phyloP scores from a whole-genome alignment of 192 early-diverging fungal species.

The Umbelopsis sp. region DNA sequence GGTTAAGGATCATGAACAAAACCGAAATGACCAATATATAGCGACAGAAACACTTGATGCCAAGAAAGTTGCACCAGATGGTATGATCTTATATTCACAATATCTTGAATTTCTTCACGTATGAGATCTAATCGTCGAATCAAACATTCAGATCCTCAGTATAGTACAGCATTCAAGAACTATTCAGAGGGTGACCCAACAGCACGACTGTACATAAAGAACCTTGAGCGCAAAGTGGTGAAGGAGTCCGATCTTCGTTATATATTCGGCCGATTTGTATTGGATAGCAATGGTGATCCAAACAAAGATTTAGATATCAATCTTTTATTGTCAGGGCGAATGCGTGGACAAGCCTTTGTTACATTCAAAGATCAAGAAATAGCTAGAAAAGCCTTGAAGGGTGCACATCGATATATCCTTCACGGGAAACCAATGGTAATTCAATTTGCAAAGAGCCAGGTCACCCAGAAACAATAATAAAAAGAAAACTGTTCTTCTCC shows the following conservation, averaged over 20 bases:
- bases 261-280: slow-evolving; percentile 34
- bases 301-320: slow-evolving; percentile 33
- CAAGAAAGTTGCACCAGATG: slow-evolving; percentile 18
- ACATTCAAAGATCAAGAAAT: slow-evolving; percentile 31
- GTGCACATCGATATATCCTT: slow-evolving; percentile 39
- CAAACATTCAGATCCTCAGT: slow-evolving; percentile 33
- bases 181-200: slow-evolving; percentile 40
- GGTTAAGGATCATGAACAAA: background rate
- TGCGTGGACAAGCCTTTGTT: slow-evolving; percentile 52
- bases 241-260: slow-evolving; percentile 30
- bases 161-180: slow-evolving; percentile 43
- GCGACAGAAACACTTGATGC: slow-evolving; percentile 19
- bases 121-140: background rate
- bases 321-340: slow-evolving; percentile 41
- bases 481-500: background rate
- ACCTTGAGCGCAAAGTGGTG: slow-evolving; percentile 40
- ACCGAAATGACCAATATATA: background rate
- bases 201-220: slow-evolving; percentile 47
- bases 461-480: background rate
- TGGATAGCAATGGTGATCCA: background rate
- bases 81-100: background rate
- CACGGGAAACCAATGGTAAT: slow-evolving; percentile 51
- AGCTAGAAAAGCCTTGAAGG: slow-evolving; percentile 37
- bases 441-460: slow-evolving; percentile 17
- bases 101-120: background rate